Evolutionary conservation across 257 asterid genomes (phyloP), one percentile per base, ranked within the genome.

Genomic region (Capsicum baccatum): DNA sequence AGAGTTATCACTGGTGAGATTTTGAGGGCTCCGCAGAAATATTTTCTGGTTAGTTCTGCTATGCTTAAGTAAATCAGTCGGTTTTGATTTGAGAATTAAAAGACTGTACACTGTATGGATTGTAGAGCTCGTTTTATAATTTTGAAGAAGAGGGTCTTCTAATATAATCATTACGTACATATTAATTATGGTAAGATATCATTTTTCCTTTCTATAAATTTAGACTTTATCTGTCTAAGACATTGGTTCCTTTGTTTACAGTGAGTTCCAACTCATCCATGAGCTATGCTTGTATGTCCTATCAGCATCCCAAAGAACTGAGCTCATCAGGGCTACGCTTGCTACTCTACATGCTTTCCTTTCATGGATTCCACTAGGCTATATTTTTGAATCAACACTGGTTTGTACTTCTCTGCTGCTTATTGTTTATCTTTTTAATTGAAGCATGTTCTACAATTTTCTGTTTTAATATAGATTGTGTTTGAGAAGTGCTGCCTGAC

Each of bases 331-430:
- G 90, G 99, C 98, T 68, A 97, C 99, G 14, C 87, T 97, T 85
- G 97, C 95, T 66, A 97, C 99, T 19, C 82, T 97, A 87, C 99
- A 97, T 85, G 99, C 99, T 68, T 97, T 97, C 83, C 97, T 97
- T 83, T 95, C 99, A 26, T 97, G 99, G 99, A 97, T 97, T 87
- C 99, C 99, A 6, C 90, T 97, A 81, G 99, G 99, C 87, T 97
- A 97, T 86, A 97, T 97, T 81, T 97, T 97, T 89, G 98, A 95
- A 87, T 97, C 99, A 35, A 93, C 99, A 6, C 90, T 97, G 99
- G 99, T 97, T 86, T 83, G 97, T 88, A 85, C 66, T 87, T 48
- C 80, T 64, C 66, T 3, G 66, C 44, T 84, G 84, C 59, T 79
- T 85, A 83, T 66, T 86, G 50, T 88, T 79, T 3, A 68, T 85